These are phyloP conservation scores for Trichoderma gracile DNA, from an alignment of 2,329 filamentous ascomycete species.

Conservation along the genomic window DNA sequence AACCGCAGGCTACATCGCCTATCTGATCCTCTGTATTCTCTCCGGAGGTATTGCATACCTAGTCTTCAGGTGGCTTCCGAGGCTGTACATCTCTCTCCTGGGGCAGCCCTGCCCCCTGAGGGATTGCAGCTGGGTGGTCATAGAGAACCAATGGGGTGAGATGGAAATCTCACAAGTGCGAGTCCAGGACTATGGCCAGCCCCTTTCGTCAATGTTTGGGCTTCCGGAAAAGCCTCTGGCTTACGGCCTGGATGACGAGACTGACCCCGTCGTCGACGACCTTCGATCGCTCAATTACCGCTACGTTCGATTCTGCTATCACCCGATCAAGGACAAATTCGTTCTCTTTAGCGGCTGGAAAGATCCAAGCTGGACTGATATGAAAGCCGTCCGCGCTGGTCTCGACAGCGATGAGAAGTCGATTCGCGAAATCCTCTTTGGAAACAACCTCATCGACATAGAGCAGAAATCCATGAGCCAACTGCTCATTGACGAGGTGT, in stretches of 20 bases:
- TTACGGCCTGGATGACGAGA: constrained; percentile 58
- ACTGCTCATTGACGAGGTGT: constrained; percentile 87
- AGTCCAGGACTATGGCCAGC: constrained; percentile 53
- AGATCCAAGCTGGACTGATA: constrained; percentile 83
- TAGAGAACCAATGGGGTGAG: constrained; percentile 98
- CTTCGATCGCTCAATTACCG: constrained; percentile 85
- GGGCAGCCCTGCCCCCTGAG: constrained; percentile 69
- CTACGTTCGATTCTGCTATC: constrained; percentile 90
- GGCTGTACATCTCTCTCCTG: constrained; percentile 76
- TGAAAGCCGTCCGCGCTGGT: constrained; percentile 72
- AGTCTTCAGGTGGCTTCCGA: constrained; percentile 84
- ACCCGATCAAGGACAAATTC: constrained; percentile 87
- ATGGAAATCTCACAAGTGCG: constrained; percentile 74
- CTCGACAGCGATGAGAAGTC: constrained; percentile 88
- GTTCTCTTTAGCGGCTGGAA: constrained; percentile 88
- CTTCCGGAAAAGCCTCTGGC: constrained; percentile 60
- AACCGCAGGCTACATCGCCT: constrained; percentile 64
- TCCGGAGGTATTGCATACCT: constrained; percentile 81
- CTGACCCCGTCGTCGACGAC: constrained; percentile 72
- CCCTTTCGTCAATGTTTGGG: constrained; percentile 66
- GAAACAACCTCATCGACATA: constrained; percentile 87
- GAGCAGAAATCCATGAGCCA: constrained; percentile 82
- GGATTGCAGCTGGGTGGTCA: constrained; percentile 85
- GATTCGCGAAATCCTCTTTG: constrained; percentile 81
- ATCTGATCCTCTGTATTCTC: constrained; percentile 67